phyloP scores from a whole-genome alignment of 176 grass and related monocot genomes.

The Carex myosuroides region DNA sequence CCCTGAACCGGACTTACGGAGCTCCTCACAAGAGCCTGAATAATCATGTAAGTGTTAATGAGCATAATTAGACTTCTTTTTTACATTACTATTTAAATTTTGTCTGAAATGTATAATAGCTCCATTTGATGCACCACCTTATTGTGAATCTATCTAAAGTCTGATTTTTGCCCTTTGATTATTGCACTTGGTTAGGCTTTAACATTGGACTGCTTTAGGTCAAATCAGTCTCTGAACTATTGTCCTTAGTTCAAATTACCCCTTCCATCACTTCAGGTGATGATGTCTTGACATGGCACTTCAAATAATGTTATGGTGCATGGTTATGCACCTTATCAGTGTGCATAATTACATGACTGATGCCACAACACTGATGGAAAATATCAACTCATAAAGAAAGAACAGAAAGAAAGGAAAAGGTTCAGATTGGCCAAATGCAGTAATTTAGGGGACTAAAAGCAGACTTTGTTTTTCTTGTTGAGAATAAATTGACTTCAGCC shows the following conservation, averaged over 20 bases:
- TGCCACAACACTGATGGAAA: background rate
- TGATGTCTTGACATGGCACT: background rate
- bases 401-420: background rate
- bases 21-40: slow-evolving; percentile 70
- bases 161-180: background rate
- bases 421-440: background rate
- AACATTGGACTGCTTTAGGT: background rate
- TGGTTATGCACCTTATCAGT: background rate
- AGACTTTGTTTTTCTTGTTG: background rate
- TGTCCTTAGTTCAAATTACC: background rate
- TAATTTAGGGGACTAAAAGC: background rate
- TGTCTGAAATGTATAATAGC: background rate
- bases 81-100: background rate
- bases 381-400: background rate
- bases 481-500: background rate
- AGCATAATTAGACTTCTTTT: background rate
- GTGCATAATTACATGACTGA: background rate
- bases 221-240: background rate
- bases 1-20: slow-evolving; percentile 78
- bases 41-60: slow-evolving; percentile 56
- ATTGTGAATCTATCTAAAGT: background rate
- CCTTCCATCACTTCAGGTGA: background rate
- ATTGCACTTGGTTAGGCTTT: background rate
- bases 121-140: background rate
- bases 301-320: background rate